These are phyloP conservation scores for Crataegus laevigata DNA, from an alignment of 306 rosid species.

Conservation along the genomic window DNA sequence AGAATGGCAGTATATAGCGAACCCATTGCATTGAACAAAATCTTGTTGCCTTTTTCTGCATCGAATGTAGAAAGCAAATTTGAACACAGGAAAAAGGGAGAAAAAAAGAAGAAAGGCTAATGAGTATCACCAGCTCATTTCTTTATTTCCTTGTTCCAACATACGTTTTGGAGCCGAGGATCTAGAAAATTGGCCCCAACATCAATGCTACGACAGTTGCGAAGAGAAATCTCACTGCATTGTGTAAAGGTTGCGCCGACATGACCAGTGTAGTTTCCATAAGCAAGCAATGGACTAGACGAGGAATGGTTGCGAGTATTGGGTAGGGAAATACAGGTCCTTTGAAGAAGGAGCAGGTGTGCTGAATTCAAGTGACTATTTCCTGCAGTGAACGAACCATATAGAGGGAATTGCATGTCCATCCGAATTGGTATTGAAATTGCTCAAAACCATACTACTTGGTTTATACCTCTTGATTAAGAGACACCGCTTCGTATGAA, in stretches of 20 bases:
- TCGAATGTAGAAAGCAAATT: neutral
- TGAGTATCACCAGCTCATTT: neutral
- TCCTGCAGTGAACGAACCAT: too few species aligned
- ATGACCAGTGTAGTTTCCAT: constrained; percentile 69
- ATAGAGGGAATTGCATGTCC: too few species aligned
- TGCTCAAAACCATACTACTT: too few species aligned
- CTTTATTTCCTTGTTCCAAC: neutral
- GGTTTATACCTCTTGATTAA: too few species aligned
- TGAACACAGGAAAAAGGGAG: neutral
- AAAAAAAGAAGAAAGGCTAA: neutral
- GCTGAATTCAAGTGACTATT: constrained; percentile 30
- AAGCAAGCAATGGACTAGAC: constrained; percentile 51
- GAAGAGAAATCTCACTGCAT: constrained; percentile 42
- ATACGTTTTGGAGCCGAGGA: constrained; percentile 64
- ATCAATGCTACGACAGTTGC: constrained; percentile 42
- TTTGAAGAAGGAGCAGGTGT: constrained; percentile 40
- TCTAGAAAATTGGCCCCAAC: constrained; percentile 70
- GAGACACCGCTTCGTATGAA: too few species aligned
- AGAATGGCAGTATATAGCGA: constrained; percentile 59
- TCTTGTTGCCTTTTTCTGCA: constrained; percentile 42
- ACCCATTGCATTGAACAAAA: constrained; percentile 56
- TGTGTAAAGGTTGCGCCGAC: constrained; percentile 57
- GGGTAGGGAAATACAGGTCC: constrained; percentile 45
- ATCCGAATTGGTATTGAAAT: too few species aligned
- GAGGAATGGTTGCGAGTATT: constrained; percentile 40